Base-by-base conservation (phyloP, 202 grass and related monocot genomes). In the Hordeum pubiflorum region DNA sequence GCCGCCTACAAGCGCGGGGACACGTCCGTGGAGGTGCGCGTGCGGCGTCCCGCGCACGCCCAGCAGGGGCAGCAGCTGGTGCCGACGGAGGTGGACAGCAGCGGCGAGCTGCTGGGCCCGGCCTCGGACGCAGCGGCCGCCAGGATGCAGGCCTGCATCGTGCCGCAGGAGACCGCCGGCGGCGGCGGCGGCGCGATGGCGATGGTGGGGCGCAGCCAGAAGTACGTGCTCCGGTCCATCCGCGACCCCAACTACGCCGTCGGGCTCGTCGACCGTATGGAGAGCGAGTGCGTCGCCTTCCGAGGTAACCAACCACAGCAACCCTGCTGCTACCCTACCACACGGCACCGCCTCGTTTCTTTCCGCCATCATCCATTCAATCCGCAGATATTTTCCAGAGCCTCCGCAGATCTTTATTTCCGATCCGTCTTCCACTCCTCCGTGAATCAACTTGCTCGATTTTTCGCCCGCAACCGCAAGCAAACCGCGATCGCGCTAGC, bases 181-280 rank as follows among this genome's bases (percentile, higher is more conserved):
- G 87, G 65, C 48, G 77, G 48, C 60, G 85, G 73, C 43, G 79
- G 65, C 37, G 63, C 20, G 46, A 79, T 77, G 73, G 73, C n/a
- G 2, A 63, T 76, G 33, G 60, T 82, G 9, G 83, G 86, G 9
- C 84, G 88, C 23, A 85, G 81, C 75, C 87, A 82, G 10, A 74
- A 85, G n/a, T 99, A 99, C 64, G 89, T 99, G 80, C 86, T 99
- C 54, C 87, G 96, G 40, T 99, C 96, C 6, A 93, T 99, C 72
- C 96, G 86, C 20, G 96, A 95, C 71, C 96, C 96, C 40, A 99
- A 95, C 76, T 99, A 99, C 88, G 89, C 96, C 76, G 89, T 98
- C 41, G 90, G 87, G 0, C 90, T 98, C 63, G 96, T 95, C 60
- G 83, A 96, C 54, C 89, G 93, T 64, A 88, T 86, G 82, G 92